A percentile compares a stretch with the other conserved stretches of the same genome.
Evolutionary conservation across 2,329 filamentous ascomycete genomes (phyloP).

Genomic region (Fusarium algeriense): DNA sequence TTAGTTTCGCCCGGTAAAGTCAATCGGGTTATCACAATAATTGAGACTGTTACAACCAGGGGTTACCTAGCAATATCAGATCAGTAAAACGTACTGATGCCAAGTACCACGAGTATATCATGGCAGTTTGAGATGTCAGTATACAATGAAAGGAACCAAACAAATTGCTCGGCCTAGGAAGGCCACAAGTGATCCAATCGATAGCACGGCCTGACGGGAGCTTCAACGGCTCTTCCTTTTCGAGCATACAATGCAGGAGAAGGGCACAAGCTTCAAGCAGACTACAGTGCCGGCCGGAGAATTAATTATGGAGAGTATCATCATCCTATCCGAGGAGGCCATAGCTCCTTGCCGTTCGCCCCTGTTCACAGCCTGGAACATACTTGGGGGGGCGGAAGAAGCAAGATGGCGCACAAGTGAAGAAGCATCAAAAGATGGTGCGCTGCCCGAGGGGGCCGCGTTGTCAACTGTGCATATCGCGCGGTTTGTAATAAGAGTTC

Average conservation of each 20-base stretch:
- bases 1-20: conserved; percentile 5
- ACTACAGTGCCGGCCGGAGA: conserved; percentile 13
- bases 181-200: neutral
- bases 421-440: conserved; percentile 7
- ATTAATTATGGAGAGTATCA: conserved; percentile 26
- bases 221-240: neutral
- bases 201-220: neutral
- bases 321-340: conserved; percentile 24
- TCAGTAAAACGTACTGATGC: neutral
- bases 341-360: conserved; percentile 36
- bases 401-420: conserved; percentile 19
- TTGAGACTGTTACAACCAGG: neutral
- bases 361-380: conserved; percentile 21
- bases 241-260: neutral
- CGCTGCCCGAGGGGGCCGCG: neutral
- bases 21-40: conserved; percentile 10
- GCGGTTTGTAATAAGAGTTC: neutral
- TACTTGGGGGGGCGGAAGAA: conserved; percentile 19
- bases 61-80: neutral
- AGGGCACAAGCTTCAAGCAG: conserved; percentile 5
- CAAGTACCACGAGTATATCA: neutral
- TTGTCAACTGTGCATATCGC: conserved; percentile 12
- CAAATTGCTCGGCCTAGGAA: neutral
- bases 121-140: neutral
- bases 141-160: neutral